Conservation (phyloP, 129 eudicot species). For the Logfia minima region DNA sequence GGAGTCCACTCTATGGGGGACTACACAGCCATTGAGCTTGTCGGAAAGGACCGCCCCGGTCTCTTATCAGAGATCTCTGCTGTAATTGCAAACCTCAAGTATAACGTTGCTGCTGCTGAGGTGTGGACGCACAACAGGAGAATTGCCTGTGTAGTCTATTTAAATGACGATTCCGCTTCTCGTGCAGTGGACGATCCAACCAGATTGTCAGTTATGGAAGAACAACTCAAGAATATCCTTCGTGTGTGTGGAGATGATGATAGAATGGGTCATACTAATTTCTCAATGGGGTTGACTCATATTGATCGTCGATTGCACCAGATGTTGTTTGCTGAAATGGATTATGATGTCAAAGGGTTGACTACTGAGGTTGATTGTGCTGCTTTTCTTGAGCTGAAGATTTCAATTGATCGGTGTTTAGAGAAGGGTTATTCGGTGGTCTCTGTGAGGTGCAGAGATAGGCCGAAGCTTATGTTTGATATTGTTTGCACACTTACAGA, state of each 20-base stretch:
- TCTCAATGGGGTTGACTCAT: slow-evolving; percentile 72
- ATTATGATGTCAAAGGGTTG: slow-evolving; percentile 53
- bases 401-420: slow-evolving; percentile 60
- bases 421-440: slow-evolving; percentile 88
- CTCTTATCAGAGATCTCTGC: slow-evolving; percentile 83
- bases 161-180: slow-evolving; percentile 53
- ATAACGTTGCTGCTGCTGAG: slow-evolving; percentile 77
- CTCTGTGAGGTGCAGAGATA: slow-evolving; percentile 69
- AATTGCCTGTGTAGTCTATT: slow-evolving; percentile 76
- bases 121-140: slow-evolving; percentile 84
- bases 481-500: slow-evolving; percentile 96
- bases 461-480: slow-evolving; percentile 92
- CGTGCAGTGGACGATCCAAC: slow-evolving; percentile 56
- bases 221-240: slow-evolving; percentile 75
- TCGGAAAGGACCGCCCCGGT: slow-evolving; percentile 92
- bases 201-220: slow-evolving; percentile 66
- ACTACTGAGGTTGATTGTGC: slow-evolving; percentile 38
- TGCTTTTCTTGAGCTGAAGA: slow-evolving; percentile 45
- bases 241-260: slow-evolving; percentile 61
- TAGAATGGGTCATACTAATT: slow-evolving; percentile 51
- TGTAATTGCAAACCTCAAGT: slow-evolving; percentile 65
- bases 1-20: slow-evolving; percentile 73
- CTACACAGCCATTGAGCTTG: slow-evolving; percentile 73
- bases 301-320: slow-evolving; percentile 89
- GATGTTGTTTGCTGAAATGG: slow-evolving; percentile 89